Base-by-base conservation (phyloP, 2,329 filamentous ascomycete genomes). In the Dothideomycetes sp. region DNA sequence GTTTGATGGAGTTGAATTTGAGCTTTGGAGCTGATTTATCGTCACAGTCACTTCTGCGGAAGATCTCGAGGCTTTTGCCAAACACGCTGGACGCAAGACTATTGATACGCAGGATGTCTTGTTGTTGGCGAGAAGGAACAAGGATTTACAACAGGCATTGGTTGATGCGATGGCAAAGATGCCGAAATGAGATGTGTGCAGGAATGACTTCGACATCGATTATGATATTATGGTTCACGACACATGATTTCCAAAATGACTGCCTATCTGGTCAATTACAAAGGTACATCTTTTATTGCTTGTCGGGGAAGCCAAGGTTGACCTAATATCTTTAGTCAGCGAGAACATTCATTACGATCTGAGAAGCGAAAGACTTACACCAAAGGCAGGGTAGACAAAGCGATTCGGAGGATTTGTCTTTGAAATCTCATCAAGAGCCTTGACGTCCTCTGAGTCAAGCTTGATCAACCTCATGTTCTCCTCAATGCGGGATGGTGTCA, bases 61-160 rank as follows among this genome's bases (percentile, higher is more conserved):
- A 9, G 80, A 84, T 56, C 63, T 84, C 13, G 78, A 83, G 52
- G 68, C 69, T 5, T 81, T 81, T 57, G 73, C 77, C 53, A 79
- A 78, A 38, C 91, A 98, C 62, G 89, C 84, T 9, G 82, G 84
- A 1, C 76, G 89, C 18, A 77, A 76, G 2, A 88, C 81, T 0
- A 74, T 98, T 49, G 85, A 80, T 25, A 82, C 82, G 0, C 82
- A 88, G 37, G 91, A 98, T 57, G 88, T 96, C 10, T 67, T 96
- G 53, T 73, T 98, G 6, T 74, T 98, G 20, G 80, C 85, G 18
- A 71, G 91, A 46, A 78, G 89, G 45, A 98, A 96, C 53, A 83
- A 88, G 43, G 86, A 87, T 13, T 64, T 98, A 15, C 78, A 88
- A 51, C 71, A 71, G 12, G 78, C 96, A 23, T 71, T 98, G 56